phyloP scores from a whole-genome alignment of 352 stramenopile species.

The Globisporangium acanthophoron region DNA sequence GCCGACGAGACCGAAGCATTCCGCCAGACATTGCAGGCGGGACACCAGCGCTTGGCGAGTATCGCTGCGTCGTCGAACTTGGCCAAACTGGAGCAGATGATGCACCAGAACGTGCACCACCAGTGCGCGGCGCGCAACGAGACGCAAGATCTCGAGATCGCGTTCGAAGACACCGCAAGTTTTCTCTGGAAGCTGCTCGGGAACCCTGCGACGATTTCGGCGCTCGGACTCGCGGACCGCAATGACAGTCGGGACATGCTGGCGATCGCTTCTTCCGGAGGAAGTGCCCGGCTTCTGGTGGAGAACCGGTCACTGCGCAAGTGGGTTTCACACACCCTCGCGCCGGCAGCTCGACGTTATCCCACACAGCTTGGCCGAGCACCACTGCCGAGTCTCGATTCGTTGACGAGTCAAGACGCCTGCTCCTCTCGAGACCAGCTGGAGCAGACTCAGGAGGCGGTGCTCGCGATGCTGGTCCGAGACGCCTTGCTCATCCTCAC shows the following conservation, averaged over 20 bases:
- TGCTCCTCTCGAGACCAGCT: background rate
- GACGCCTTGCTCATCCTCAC: slow-evolving; percentile 39
- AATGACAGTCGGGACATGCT: slow-evolving; percentile 4
- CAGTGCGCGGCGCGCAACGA: slow-evolving; percentile 30
- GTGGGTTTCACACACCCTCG: slow-evolving; percentile 14
- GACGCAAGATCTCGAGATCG: slow-evolving; percentile 20
- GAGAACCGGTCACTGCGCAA: slow-evolving; percentile 12
- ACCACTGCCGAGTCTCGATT: background rate
- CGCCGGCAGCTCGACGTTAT: slow-evolving; percentile 7
- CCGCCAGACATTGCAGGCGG: background rate
- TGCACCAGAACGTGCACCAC: slow-evolving; percentile 57
- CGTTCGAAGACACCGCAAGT: background rate
- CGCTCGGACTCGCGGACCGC: slow-evolving; percentile 2
- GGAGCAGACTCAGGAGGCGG: slow-evolving; percentile 3
- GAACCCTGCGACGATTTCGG: background rate
- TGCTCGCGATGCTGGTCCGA: slow-evolving; percentile 17
- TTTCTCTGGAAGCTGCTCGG: slow-evolving; percentile 9
- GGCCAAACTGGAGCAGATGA: slow-evolving; percentile 32
- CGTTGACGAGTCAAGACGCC: background rate
- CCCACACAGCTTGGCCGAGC: slow-evolving; percentile 2
- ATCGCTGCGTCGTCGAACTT: slow-evolving; percentile 30
- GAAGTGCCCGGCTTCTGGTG: background rate
- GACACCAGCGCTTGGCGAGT: slow-evolving; percentile 11
- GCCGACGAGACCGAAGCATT: background rate
- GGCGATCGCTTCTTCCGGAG: background rate